Evolutionary conservation across 352 stramenopile species (phyloP).

Genomic region (Pythium diclinum): DNA sequence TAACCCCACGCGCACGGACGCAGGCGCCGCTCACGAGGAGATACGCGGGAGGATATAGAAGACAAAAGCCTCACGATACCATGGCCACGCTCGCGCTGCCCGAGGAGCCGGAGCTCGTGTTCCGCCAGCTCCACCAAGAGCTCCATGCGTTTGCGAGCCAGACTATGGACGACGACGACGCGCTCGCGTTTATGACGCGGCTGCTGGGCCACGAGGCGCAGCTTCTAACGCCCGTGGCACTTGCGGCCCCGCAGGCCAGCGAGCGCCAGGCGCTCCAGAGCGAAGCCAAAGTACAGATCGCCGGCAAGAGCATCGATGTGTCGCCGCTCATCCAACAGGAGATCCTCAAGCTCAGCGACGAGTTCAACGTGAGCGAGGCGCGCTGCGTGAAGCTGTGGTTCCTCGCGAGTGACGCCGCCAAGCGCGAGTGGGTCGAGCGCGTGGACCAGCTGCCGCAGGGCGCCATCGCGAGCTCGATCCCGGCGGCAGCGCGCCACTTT

Average conservation of each 20-base stretch:
- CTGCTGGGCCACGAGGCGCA: conserved; percentile 42
- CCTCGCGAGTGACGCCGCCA: conserved; percentile 63
- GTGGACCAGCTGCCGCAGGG: conserved; percentile 53
- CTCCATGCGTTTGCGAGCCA: conserved; percentile 61
- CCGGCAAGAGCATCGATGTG: conserved; percentile 67
- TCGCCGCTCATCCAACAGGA: conserved; percentile 79
- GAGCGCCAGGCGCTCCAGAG: conserved; percentile 63
- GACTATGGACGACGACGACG: conserved; percentile 61
- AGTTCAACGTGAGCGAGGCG: conserved; percentile 62
- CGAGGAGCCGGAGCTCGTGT: conserved; percentile 59
- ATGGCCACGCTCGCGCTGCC: conserved; percentile 33
- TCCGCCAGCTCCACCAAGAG: conserved; percentile 72
- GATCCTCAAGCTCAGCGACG: conserved; percentile 77
- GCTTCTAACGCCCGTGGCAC: conserved; percentile 41
- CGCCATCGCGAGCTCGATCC: conserved; percentile 53
- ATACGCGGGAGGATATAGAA: neutral
- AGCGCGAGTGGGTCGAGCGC: conserved; percentile 68
- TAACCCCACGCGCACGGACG: neutral
- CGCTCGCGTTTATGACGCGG: conserved; percentile 51
- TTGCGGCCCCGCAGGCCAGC: conserved; percentile 34
- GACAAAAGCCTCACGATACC: neutral
- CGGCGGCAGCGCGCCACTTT: conserved; percentile 68
- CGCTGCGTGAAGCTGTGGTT: conserved; percentile 77
- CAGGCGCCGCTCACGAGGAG: neutral
- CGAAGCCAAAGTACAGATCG: conserved; percentile 52